Base-by-base conservation (phyloP, 768 basidiomycete genomes). In the Amanita fuliginea region DNA sequence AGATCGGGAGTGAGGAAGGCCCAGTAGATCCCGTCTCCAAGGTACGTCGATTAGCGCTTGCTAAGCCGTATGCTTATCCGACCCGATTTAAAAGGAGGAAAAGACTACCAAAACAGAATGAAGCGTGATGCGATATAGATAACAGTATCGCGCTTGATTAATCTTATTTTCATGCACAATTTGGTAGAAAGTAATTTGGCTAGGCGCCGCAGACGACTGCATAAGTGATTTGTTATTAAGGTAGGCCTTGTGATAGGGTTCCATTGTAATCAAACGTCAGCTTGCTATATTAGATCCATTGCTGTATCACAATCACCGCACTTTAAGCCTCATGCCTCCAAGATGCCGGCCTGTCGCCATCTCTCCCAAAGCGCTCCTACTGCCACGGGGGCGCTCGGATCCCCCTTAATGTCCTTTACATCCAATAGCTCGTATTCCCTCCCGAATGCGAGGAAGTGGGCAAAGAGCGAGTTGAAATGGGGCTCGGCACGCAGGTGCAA, bases 391-490 rank as follows among this genome's bases (percentile, higher is more conserved):
- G 76, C 66, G 43, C 73, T 75, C 2, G 77, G 59, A 39, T 78
- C 68, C 1, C 88, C 88, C 53, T 77, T 85, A 61, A 96, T 78
- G 62, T 98, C 95, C 65, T 85, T 89, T 53, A 84, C 72, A 46
- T 95, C 91, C 55, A 97, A 63, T 52, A 98, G 63, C 59, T 97
- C 89, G 64, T 94, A 98, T 64, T 97, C 91, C 54, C 78, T 77
- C 0, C 95, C 95, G 58, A 98, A 98, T 0, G 94, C 92, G 45
- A 98, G 72, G 69, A 96, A 99, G 66, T 98, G 95, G 0, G 95
- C 95, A 64, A 98, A 98, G 33, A 98, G 80, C 3, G 92, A 95
- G 64, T 95, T 95, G 71, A 95, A 94, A 63, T 95, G 93, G 0
- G 89, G 89, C 61, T 98, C 95, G 8, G 86, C 82, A 35, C 90